These are phyloP conservation scores for Teunomyces tritomae DNA, from an alignment of 805 yeast species.

Conservation along the genomic window DNA sequence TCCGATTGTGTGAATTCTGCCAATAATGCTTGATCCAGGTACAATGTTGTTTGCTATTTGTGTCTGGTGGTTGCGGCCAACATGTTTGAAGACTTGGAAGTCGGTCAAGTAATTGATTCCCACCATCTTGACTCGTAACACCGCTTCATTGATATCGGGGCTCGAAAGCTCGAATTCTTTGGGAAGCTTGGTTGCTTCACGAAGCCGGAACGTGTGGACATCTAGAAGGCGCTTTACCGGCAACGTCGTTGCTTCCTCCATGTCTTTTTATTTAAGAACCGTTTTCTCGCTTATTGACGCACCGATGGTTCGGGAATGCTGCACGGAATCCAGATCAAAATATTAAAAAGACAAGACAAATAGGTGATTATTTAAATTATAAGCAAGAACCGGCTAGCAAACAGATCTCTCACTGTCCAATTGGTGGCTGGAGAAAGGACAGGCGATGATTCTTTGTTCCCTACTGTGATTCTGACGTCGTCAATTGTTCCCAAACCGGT, in stretches of 20 bases:
- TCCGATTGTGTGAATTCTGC: conserved; percentile 18
- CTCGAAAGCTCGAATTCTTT: conserved; percentile 18
- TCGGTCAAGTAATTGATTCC: conserved; percentile 28
- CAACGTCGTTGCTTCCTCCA: conserved; percentile 11
- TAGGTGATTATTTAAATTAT: neutral
- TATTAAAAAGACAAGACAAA: neutral
- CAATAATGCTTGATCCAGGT: conserved; percentile 35
- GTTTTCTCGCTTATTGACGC: neutral
- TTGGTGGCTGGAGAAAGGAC: neutral
- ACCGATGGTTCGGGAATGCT: neutral
- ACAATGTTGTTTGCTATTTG: conserved; percentile 14
- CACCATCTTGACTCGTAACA: conserved; percentile 25
- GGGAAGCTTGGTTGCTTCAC: conserved; percentile 25
- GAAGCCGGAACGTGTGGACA: conserved; percentile 12
- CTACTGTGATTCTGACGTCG: neutral
- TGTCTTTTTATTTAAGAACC: neutral
- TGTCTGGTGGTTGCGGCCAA: conserved; percentile 1
- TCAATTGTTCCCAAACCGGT: neutral
- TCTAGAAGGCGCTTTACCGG: conserved; percentile 29
- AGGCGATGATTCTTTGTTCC: neutral
- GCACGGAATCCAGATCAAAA: neutral
- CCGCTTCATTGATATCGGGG: conserved; percentile 14
- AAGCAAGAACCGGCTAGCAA: neutral
- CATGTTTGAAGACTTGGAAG: conserved; percentile 16
- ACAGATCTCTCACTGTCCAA: neutral